Conservation (phyloP, 2,329 filamentous ascomycete genomes). For the Eurotiales sp. region DNA sequence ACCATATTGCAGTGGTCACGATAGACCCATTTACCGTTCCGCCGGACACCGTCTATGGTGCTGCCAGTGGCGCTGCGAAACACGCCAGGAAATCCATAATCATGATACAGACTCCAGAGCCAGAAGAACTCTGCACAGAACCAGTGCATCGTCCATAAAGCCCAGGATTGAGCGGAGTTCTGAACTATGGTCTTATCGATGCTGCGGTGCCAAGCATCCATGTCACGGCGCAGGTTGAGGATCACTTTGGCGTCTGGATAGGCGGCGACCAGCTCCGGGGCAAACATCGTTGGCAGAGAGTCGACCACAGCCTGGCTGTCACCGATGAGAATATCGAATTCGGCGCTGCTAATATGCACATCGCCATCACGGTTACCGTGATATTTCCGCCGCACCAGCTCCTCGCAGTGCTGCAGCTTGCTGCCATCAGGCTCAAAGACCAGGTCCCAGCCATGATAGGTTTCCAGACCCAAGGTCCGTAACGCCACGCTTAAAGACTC, state of each 20-base stretch:
- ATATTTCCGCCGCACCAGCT: neutral
- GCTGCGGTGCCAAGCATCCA: neutral
- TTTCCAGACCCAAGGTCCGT: conserved; percentile 19
- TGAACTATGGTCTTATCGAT: neutral
- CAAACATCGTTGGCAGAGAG: neutral
- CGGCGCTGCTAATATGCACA: neutral
- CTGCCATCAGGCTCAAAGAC: too few species aligned
- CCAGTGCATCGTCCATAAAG: neutral
- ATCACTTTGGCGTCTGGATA: conserved; percentile 4
- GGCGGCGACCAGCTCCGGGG: neutral
- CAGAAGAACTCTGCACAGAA: neutral
- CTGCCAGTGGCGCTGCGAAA: neutral
- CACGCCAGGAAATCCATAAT: neutral
- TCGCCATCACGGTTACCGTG: neutral
- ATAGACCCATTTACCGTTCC: conserved; percentile 20
- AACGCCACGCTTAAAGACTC: conserved; percentile 24
- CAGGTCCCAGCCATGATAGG: conserved; percentile 19
- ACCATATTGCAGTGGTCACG: conserved; percentile 24
- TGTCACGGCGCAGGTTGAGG: neutral
- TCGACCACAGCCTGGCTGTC: neutral
- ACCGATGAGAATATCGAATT: neutral
- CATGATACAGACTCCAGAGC: neutral
- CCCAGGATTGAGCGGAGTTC: neutral
- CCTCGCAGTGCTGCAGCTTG: too few species aligned
- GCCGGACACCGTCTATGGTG: conserved; percentile 11